Conservation (phyloP, 495 filamentous ascomycete genomes). For the Talaromyces ruber region DNA sequence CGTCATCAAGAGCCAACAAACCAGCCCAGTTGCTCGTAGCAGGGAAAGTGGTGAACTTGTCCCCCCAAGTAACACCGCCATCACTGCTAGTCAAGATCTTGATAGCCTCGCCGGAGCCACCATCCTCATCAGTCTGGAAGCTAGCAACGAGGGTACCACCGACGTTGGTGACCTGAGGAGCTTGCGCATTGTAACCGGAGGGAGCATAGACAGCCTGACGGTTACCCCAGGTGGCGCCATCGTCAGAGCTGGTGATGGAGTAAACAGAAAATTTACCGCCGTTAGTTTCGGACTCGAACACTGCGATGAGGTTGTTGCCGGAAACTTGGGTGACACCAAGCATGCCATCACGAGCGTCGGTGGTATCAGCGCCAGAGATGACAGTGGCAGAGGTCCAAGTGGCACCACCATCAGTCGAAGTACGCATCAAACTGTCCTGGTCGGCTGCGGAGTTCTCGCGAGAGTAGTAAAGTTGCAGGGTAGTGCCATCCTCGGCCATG, state of each 20-base stretch:
- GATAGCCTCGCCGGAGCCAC: slow-evolving; percentile 9
- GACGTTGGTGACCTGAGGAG: slow-evolving; percentile 42
- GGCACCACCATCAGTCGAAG: slow-evolving; percentile 34
- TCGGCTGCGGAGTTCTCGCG: slow-evolving; percentile 31
- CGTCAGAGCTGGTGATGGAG: slow-evolving; percentile 34
- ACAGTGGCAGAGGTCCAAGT: slow-evolving; percentile 29
- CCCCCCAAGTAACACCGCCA: slow-evolving; percentile 28
- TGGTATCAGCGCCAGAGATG: slow-evolving; percentile 29
- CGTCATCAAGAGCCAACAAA: slow-evolving; percentile 24
- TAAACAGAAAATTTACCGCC: slow-evolving; percentile 32
- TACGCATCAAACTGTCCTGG: slow-evolving; percentile 41
- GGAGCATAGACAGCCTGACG: slow-evolving; percentile 31
- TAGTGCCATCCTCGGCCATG: slow-evolving; percentile 19
- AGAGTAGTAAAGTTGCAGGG: slow-evolving; percentile 44
- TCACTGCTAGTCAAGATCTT: slow-evolving; percentile 31
- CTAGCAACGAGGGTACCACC: slow-evolving; percentile 38
- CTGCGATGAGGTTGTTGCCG: slow-evolving; percentile 30
- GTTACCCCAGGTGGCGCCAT: slow-evolving; percentile 33
- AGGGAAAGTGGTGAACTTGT: slow-evolving; percentile 25
- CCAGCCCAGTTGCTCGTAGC: slow-evolving; percentile 33
- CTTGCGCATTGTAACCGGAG: slow-evolving; percentile 28
- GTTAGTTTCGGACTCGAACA: slow-evolving; percentile 36
- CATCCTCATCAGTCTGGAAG: slow-evolving; percentile 46
- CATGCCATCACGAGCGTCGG: slow-evolving; percentile 38
- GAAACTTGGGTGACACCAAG: slow-evolving; percentile 31